These are phyloP conservation scores for Linnemannia zychae DNA, from an alignment of 192 early-diverging fungal species.

Conservation along the genomic window DNA sequence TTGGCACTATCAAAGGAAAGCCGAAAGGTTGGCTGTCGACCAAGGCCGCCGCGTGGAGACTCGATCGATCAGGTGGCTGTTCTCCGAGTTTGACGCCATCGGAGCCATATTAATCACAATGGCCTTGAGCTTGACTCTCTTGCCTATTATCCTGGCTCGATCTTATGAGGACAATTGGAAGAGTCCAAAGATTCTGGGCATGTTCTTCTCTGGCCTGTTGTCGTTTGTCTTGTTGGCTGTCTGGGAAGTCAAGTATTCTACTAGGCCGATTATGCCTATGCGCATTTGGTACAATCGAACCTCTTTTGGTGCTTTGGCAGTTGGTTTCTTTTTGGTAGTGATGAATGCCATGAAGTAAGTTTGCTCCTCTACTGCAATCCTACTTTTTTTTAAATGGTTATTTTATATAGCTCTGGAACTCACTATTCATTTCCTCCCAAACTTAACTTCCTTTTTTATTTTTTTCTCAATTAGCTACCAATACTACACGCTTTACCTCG, in stretches of 20 bases:
- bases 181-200: constrained; percentile 14
- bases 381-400: not conserved
- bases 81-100: constrained; percentile 13
- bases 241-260: constrained; percentile 13
- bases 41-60: not conserved
- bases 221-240: not conserved
- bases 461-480: constrained; percentile 1
- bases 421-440: no score
- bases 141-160: constrained; percentile 14
- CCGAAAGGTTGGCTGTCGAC: not conserved
- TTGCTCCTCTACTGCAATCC: no score
- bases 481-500: constrained; percentile 14
- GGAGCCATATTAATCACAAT: constrained; percentile 4
- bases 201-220: constrained; percentile 1
- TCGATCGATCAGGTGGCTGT: not conserved
- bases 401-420: not conserved
- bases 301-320: constrained; percentile 10
- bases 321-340: constrained; percentile 10
- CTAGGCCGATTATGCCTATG: constrained; percentile 15
- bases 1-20: constrained; percentile 23
- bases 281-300: constrained; percentile 20
- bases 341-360: constrained; percentile 29
- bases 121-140: not conserved
- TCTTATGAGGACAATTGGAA: constrained; percentile 14
- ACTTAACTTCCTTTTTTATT: not conserved